These are phyloP conservation scores for Lithospermum erythrorhizon DNA, from an alignment of 257 asterid species.

Conservation along the genomic window DNA sequence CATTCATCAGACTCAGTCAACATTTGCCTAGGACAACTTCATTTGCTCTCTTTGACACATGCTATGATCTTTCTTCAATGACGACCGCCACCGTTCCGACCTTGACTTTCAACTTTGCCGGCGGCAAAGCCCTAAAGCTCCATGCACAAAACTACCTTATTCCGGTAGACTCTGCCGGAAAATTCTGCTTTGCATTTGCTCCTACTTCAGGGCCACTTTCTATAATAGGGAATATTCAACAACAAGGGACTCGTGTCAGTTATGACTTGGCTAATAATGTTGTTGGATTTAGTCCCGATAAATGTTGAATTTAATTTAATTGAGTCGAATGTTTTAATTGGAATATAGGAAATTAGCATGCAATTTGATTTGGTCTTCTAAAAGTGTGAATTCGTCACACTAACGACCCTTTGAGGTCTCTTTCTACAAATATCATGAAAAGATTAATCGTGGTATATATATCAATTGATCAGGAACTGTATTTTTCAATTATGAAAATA, in stretches of 20 bases:
- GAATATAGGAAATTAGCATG: background rate
- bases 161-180: conserved; percentile 47
- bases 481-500: background rate
- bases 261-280: conserved; percentile 40
- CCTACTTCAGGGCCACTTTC: conserved; percentile 36
- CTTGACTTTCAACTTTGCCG: conserved; percentile 42
- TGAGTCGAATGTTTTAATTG: no score
- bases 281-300: conserved; percentile 61
- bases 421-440: no score
- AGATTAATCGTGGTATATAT: no score
- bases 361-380: background rate
- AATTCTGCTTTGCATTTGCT: conserved; percentile 72
- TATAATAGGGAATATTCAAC: conserved; percentile 79
- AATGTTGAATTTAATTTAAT: conserved; percentile 30
- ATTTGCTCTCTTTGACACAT: conserved; percentile 62
- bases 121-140: conserved; percentile 34
- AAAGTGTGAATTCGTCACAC: no score
- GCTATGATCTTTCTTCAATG: conserved; percentile 45
- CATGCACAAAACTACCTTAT: conserved; percentile 47
- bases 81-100: conserved; percentile 46
- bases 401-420: no score
- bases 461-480: background rate
- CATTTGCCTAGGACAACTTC: conserved; percentile 19
- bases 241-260: conserved; percentile 80
- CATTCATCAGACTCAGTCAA: conserved; percentile 22